A percentile compares a stretch with the other conserved stretches of the same genome.
Conservation (phyloP, 2,329 filamentous ascomycete species). For the Pezicula rhizophila region DNA sequence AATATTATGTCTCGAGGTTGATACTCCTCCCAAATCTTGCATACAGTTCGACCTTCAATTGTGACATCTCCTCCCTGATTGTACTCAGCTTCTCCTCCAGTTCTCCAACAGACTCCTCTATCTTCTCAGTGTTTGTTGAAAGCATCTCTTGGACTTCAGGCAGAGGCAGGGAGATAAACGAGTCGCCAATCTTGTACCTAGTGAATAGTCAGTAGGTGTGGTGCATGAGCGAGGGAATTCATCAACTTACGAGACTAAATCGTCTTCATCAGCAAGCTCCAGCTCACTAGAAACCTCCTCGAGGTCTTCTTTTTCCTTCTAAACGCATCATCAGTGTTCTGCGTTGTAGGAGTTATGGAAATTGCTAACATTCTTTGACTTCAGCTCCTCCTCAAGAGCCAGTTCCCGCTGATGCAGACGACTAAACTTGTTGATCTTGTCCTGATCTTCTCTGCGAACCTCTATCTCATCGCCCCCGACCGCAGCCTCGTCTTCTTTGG, state of each 20-base stretch:
- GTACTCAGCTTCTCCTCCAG: constrained; percentile 72
- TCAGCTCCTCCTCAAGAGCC: constrained; percentile 72
- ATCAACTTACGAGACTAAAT: constrained; percentile 70
- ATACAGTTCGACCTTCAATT: constrained; percentile 88
- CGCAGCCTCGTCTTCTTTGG: constrained; percentile 81
- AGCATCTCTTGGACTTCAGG: constrained; percentile 84
- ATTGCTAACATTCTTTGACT: constrained; percentile 65
- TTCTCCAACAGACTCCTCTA: constrained; percentile 69
- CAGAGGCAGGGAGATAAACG: constrained; percentile 83
- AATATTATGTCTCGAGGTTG: constrained; percentile 77
- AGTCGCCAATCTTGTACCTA: constrained; percentile 95
- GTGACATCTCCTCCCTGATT: constrained; percentile 79
- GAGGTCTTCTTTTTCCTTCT: constrained; percentile 99
- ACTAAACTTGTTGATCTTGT: constrained; percentile 98
- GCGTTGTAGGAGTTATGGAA: background rate
- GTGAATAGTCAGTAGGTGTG: background rate
- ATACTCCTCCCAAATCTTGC: constrained; percentile 94
- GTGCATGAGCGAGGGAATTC: background rate
- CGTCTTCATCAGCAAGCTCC: constrained; percentile 92
- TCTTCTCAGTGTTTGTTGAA: constrained; percentile 58
- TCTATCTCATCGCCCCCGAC: constrained; percentile 75
- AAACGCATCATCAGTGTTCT: constrained; percentile 16
- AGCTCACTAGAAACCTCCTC: constrained; percentile 88
- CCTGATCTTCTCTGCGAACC: constrained; percentile 93
- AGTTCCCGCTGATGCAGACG: constrained; percentile 84